A percentile compares a stretch with the other conserved stretches of the same genome.
Conservation (phyloP, 768 basidiomycete genomes). For the Heimioporus sp. region DNA sequence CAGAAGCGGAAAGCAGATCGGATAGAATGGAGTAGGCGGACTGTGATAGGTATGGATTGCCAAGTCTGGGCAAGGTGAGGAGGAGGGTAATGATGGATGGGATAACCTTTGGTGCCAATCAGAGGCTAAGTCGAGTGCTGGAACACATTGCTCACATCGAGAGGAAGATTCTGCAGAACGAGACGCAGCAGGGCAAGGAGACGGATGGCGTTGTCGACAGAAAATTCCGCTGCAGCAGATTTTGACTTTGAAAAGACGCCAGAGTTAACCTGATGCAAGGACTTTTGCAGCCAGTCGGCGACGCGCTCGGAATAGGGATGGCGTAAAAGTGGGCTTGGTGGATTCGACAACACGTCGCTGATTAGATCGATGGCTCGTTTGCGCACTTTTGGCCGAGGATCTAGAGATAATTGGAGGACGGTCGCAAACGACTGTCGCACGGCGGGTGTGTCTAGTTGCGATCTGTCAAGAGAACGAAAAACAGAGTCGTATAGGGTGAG, state of each 20-base stretch:
- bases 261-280: slow-evolving; percentile 62
- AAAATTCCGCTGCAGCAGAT: slow-evolving; percentile 48
- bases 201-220: slow-evolving; percentile 75
- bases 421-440: slow-evolving; percentile 84
- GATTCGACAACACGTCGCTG: slow-evolving; percentile 68
- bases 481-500: slow-evolving; percentile 71
- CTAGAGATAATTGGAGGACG: slow-evolving; percentile 77
- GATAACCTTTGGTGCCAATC: slow-evolving; percentile 53
- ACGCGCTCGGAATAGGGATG: slow-evolving; percentile 89
- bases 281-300: slow-evolving; percentile 71
- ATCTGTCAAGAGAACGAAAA: slow-evolving; percentile 66
- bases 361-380: slow-evolving; percentile 87
- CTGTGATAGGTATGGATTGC: slow-evolving; percentile 87
- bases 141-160: slow-evolving; percentile 53
- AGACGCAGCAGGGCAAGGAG: slow-evolving; percentile 70
- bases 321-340: slow-evolving; percentile 69
- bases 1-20: slow-evolving; percentile 62
- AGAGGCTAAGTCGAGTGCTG: slow-evolving; percentile 7
- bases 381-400: slow-evolving; percentile 91
- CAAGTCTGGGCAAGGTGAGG: slow-evolving; percentile 80
- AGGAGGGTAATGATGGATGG: slow-evolving; percentile 68
- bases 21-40: slow-evolving; percentile 85
- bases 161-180: slow-evolving; percentile 57
- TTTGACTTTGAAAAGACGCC: slow-evolving; percentile 63
- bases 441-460: slow-evolving; percentile 63